A percentile compares a stretch with the other conserved stretches of the same genome.
Conservation (phyloP, 2,329 filamentous ascomycete species). For the Paecilomyces sp. region DNA sequence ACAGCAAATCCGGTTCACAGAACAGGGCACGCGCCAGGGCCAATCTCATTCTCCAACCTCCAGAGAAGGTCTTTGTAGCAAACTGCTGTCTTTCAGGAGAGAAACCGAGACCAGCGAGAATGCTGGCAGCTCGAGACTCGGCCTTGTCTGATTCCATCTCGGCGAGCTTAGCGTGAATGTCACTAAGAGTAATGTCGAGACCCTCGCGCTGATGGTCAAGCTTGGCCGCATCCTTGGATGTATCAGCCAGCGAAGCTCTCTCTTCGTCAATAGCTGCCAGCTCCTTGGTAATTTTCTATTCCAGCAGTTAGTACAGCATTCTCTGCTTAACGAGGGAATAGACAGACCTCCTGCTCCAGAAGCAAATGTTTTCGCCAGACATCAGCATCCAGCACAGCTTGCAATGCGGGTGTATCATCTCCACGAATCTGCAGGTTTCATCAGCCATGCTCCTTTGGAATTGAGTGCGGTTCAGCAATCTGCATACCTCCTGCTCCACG, state of each 20-base stretch:
- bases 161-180: conserved; percentile 83
- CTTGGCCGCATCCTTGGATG: conserved; percentile 76
- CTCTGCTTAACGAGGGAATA: not conserved
- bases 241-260: conserved; percentile 76
- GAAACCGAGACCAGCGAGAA: conserved; percentile 94
- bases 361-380: conserved; percentile 97
- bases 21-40: conserved; percentile 91
- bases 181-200: conserved; percentile 80
- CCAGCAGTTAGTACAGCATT: not conserved
- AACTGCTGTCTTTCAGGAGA: conserved; percentile 85
- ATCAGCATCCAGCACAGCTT: conserved; percentile 93
- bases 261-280: conserved; percentile 71
- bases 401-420: conserved; percentile 89
- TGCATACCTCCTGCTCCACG: conserved; percentile 88
- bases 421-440: conserved; percentile 63
- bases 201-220: conserved; percentile 84
- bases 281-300: conserved; percentile 65
- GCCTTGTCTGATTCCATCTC: conserved; percentile 99
- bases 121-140: conserved; percentile 89
- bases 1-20: conserved; percentile 89
- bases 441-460: conserved; percentile 3
- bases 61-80: conserved; percentile 95
- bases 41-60: conserved; percentile 98
- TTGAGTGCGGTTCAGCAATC: not conserved
- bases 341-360: conserved; percentile 70